Evolutionary conservation across 306 rosid species (phyloP).

Genomic region (Quercus glauca): DNA sequence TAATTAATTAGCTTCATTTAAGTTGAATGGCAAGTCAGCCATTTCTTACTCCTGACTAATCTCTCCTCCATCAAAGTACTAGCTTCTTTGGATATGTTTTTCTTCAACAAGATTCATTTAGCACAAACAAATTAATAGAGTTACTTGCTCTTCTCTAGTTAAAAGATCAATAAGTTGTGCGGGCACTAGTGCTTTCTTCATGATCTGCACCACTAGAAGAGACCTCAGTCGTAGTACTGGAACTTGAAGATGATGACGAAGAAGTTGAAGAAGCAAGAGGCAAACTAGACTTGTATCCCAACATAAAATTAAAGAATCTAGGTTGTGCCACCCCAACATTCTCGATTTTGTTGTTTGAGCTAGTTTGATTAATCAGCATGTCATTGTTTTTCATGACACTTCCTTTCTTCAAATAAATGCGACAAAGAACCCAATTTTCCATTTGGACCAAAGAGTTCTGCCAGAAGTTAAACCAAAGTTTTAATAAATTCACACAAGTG

Average conservation of each 20-base stretch:
- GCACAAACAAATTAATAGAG: neutral
- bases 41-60: neutral
- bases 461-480: neutral
- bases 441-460: conserved; percentile 43
- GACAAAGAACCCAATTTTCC: conserved; percentile 79
- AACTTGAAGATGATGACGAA: conserved; percentile 65
- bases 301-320: conserved; percentile 42
- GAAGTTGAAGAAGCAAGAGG: conserved; percentile 37
- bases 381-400: conserved; percentile 24
- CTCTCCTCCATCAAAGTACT: neutral
- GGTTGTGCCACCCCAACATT: conserved; percentile 24
- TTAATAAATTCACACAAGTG: neutral
- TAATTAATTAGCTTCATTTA: neutral
- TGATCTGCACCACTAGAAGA: conserved; percentile 38
- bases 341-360: conserved; percentile 3
- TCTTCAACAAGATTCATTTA: neutral
- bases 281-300: conserved; percentile 20
- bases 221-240: conserved; percentile 42
- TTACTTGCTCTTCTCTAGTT: neutral
- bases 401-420: conserved; percentile 55
- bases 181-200: conserved; percentile 35
- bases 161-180: conserved; percentile 7
- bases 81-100: neutral
- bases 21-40: neutral
- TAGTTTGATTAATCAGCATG: neutral